Percentiles rank a stretch among this genome's conserved stretches.
phyloP scores from a whole-genome alignment of 768 basidiomycete species.

The Calocybe cyanea region DNA sequence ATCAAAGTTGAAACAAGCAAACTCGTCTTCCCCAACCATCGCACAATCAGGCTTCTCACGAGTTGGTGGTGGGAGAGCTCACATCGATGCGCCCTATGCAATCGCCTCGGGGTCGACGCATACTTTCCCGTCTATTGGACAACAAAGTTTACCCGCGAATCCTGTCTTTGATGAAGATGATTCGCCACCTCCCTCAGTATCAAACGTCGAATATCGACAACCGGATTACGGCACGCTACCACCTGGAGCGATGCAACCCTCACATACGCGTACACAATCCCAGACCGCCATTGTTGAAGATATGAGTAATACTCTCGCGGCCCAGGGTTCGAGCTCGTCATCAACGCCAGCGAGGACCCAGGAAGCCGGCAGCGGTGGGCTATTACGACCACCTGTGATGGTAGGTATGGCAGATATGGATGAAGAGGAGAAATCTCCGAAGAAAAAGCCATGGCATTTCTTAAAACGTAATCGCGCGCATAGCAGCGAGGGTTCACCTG shows the following conservation, averaged over 20 bases:
- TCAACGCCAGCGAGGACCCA: conserved; percentile 14
- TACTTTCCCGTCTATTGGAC: conserved; percentile 64
- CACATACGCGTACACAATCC: conserved; percentile 71
- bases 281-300: conserved; percentile 85
- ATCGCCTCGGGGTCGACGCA: conserved; percentile 61
- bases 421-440: conserved; percentile 41
- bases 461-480: conserved; percentile 56
- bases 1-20: conserved; percentile 10
- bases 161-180: conserved; percentile 28
- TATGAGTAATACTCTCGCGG: conserved; percentile 28
- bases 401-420: conserved; percentile 27
- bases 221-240: conserved; percentile 36
- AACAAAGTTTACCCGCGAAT: conserved; percentile 26
- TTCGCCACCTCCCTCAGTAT: conserved; percentile 49
- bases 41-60: conserved; percentile 71
- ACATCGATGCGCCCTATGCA: conserved; percentile 83
- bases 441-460: conserved; percentile 71
- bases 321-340: conserved; percentile 9
- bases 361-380: conserved; percentile 18
- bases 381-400: conserved; percentile 18
- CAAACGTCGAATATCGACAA: conserved; percentile 40
- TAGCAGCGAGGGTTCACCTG: conserved; percentile 49
- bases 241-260: conserved; percentile 62
- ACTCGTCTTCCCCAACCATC: conserved; percentile 17
- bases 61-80: conserved; percentile 83